Conservation (phyloP, 768 basidiomycete species). For the Boletus coccyginus region DNA sequence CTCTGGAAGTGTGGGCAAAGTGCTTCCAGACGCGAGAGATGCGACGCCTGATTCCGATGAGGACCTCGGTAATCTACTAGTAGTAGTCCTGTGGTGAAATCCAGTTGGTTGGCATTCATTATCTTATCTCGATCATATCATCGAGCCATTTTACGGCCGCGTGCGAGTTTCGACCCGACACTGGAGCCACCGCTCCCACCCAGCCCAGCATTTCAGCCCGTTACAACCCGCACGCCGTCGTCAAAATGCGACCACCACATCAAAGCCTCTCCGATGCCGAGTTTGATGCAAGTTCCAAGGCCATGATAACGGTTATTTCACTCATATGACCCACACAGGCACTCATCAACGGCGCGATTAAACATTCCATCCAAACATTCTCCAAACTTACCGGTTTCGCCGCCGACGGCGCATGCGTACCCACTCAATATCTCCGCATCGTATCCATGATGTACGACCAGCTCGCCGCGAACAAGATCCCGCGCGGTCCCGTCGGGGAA, state of each 20-base stretch:
- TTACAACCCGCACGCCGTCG: neutral
- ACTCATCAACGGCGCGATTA: conserved; percentile 13
- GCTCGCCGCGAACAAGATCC: conserved; percentile 21
- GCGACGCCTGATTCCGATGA: conserved; percentile 24
- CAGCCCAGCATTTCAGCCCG: conserved; percentile 6
- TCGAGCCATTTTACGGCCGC: neutral
- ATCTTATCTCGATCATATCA: conserved; percentile 7
- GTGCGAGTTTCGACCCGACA: neutral
- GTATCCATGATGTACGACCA: conserved; percentile 20
- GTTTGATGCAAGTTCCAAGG: conserved; percentile 19
- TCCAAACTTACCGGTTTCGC: conserved; percentile 14
- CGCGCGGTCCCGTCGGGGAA: conserved; percentile 1
- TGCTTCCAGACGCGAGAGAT: conserved; percentile 14
- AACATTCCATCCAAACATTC: conserved; percentile 13
- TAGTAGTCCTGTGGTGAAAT: conserved; percentile 12
- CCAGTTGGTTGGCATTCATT: neutral
- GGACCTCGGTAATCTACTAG: conserved; percentile 14
- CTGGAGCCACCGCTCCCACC: neutral
- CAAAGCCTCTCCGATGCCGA: conserved; percentile 7
- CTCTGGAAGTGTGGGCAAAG: conserved; percentile 21
- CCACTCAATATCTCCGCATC: conserved; percentile 23
- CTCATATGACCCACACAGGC: conserved; percentile 3
- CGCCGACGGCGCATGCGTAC: conserved; percentile 9
- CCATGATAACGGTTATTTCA: neutral
- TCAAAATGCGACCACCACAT: neutral